Conservation (phyloP, 2,329 filamentous ascomycete genomes). For the Alternaria sp. region DNA sequence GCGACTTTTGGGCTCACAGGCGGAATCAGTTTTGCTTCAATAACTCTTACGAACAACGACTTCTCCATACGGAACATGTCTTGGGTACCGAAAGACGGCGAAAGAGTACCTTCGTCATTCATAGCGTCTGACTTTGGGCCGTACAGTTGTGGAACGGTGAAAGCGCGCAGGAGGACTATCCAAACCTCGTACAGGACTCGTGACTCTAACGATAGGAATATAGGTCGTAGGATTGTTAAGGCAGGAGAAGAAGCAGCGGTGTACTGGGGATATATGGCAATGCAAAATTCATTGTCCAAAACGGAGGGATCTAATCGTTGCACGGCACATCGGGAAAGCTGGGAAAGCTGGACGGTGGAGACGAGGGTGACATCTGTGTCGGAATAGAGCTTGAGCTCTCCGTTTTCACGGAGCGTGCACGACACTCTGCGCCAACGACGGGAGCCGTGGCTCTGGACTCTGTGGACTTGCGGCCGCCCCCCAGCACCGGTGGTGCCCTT, state of each 20-base stretch:
- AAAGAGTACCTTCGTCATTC: constrained; percentile 50
- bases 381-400: constrained; percentile 88
- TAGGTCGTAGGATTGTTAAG: constrained; percentile 80
- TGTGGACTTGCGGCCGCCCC: constrained; percentile 61
- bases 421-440: constrained; percentile 87
- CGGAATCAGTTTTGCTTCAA: constrained; percentile 66
- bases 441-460: constrained; percentile 65
- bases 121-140: constrained; percentile 65
- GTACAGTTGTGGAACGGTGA: constrained; percentile 91
- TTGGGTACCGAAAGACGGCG: constrained; percentile 54
- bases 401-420: constrained; percentile 93
- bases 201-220: constrained; percentile 87
- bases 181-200: constrained; percentile 95
- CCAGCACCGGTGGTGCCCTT: constrained; percentile 35
- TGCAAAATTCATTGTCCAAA: constrained; percentile 89
- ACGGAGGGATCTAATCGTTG: constrained; percentile 91
- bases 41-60: constrained; percentile 65
- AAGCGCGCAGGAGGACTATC: constrained; percentile 90
- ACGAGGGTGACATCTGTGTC: constrained; percentile 84
- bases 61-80: constrained; percentile 75
- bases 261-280: constrained; percentile 95
- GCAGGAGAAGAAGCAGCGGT: constrained; percentile 75
- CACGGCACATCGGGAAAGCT: constrained; percentile 87
- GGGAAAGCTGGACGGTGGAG: constrained; percentile 84
- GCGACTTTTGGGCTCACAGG: constrained; percentile 50